Conservation (phyloP, 2,329 filamentous ascomycete genomes). For the Raffaelea arxii region DNA sequence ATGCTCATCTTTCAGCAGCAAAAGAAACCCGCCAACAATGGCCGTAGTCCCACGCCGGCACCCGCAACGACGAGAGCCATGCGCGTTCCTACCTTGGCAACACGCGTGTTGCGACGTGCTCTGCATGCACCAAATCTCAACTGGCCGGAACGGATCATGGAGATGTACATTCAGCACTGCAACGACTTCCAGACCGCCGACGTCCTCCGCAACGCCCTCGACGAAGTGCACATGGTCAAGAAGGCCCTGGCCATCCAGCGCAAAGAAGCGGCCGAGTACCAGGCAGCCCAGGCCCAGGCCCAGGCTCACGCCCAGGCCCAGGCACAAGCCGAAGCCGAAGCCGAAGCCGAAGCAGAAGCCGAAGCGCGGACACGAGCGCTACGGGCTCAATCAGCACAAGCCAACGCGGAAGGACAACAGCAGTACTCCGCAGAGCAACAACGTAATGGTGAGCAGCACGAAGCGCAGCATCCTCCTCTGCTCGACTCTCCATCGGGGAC, state of each 20-base stretch:
- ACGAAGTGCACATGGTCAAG: constrained; percentile 60
- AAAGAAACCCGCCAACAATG: constrained; percentile 37
- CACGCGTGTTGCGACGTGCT: constrained; percentile 65
- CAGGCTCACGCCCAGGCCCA: constrained; percentile 16
- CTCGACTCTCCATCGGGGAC: constrained; percentile 30
- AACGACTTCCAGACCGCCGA: constrained; percentile 81
- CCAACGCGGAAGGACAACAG: background rate
- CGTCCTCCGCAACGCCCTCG: constrained; percentile 62
- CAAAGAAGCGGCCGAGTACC: constrained; percentile 44
- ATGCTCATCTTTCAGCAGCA: constrained; percentile 52
- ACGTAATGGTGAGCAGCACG: background rate
- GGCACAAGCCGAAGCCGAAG: constrained; percentile 21
- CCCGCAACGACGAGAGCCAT: constrained; percentile 27
- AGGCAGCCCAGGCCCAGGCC: constrained; percentile 26
- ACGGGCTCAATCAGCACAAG: background rate
- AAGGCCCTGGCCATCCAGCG: constrained; percentile 55
- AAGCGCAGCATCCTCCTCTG: too few species aligned
- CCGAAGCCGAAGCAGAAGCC: constrained; percentile 3
- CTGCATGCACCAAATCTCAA: constrained; percentile 54
- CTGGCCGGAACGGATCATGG: constrained; percentile 66
- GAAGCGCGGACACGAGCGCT: background rate
- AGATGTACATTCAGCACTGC: constrained; percentile 69
- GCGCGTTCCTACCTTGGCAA: constrained; percentile 63
- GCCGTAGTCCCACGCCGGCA: constrained; percentile 41
- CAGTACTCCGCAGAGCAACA: background rate